A percentile compares a stretch with the other conserved stretches of the same genome.
These are phyloP conservation scores for Lotus japonicus DNA, from an alignment of 306 rosid genomes.

Conservation along the genomic window DNA sequence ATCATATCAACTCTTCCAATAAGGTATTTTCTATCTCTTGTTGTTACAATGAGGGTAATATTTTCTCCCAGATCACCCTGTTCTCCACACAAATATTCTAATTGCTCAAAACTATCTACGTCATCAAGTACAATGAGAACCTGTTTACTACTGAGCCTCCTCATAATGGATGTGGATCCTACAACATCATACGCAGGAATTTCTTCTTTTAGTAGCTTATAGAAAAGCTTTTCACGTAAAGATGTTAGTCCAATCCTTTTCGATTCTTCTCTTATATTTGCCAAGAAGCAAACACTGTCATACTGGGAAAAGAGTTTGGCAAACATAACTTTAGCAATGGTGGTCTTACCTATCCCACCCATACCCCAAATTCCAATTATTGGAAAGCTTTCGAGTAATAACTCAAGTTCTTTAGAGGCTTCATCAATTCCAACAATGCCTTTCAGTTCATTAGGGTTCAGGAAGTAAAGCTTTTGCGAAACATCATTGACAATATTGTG, in stretches of 20 bases:
- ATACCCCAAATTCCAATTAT: too few relatives aligned
- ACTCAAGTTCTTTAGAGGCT: not conserved
- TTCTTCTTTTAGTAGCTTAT: too few relatives aligned
- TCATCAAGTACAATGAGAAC: conserved; percentile 23
- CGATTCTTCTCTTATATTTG: too few relatives aligned
- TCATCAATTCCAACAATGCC: conserved; percentile 6
- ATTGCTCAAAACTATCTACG: not conserved
- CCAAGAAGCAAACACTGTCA: too few relatives aligned
- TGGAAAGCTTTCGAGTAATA: too few relatives aligned
- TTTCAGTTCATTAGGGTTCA: not conserved
- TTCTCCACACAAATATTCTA: not conserved
- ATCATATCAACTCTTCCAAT: not conserved
- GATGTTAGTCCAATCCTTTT: too few relatives aligned
- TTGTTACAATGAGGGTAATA: conserved; percentile 18
- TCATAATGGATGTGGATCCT: not conserved
- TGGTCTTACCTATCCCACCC: too few relatives aligned
- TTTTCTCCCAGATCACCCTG: too few relatives aligned
- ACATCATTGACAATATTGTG: not conserved
- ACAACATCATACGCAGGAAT: not conserved
- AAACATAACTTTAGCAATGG: too few relatives aligned
- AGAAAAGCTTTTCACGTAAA: too few relatives aligned
- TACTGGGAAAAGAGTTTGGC: too few relatives aligned
- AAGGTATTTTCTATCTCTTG: conserved; percentile 7
- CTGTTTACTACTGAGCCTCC: not conserved
- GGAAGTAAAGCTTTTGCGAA: not conserved